A percentile compares a stretch with the other conserved stretches of the same genome.
Evolutionary conservation across 352 stramenopile species (phyloP).

Genomic region (Pythium dissotocum): DNA sequence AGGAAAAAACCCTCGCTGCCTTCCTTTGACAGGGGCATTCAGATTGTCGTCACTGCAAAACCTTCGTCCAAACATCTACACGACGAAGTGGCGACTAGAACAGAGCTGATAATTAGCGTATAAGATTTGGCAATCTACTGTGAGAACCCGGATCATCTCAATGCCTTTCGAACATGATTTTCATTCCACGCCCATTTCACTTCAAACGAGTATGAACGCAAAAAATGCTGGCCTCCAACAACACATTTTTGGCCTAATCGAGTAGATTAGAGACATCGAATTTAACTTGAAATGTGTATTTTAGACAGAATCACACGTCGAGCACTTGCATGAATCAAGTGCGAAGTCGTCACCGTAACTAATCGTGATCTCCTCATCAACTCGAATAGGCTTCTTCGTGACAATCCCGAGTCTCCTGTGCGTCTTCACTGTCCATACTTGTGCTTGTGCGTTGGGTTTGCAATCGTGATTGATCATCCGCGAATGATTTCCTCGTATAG

Average conservation of each 20-base stretch:
- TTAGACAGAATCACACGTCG: too few relatives aligned
- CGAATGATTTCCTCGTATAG: not conserved
- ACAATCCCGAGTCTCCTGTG: not conserved
- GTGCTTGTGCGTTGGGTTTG: not conserved
- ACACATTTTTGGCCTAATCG: too few relatives aligned
- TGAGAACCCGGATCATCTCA: too few relatives aligned
- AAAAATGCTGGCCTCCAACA: constrained; percentile 7
- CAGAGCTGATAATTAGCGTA: too few relatives aligned
- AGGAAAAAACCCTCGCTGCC: not conserved
- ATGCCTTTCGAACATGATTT: too few relatives aligned
- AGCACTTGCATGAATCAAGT: too few relatives aligned
- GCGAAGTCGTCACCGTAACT: not conserved
- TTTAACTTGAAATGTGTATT: too few relatives aligned
- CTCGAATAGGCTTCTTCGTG: not conserved
- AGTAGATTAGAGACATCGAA: too few relatives aligned
- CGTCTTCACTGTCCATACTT: not conserved
- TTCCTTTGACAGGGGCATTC: not conserved
- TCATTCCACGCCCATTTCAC: too few relatives aligned
- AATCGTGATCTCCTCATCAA: not conserved
- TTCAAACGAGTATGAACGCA: not conserved
- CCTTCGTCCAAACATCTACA: not conserved
- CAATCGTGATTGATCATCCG: not conserved
- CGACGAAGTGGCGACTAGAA: not conserved
- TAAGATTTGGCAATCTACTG: too few relatives aligned
- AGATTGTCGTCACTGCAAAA: not conserved